Evolutionary conservation across 169 alveolate species (phyloP).

Genomic region (Cryptosporidium parvum): DNA sequence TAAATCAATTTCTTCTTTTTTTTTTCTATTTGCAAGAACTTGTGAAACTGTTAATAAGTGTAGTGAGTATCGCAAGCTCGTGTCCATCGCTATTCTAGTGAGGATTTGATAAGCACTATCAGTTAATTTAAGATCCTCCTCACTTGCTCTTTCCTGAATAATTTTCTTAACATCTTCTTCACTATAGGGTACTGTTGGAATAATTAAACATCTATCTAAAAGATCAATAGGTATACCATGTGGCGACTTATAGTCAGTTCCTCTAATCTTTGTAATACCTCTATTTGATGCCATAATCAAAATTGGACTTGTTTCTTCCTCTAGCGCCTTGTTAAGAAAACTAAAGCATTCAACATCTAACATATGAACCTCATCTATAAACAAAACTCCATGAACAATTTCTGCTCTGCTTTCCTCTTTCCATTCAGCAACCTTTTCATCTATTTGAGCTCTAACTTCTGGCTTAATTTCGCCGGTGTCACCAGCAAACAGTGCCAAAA

Average conservation of each 20-base stretch:
- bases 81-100: conserved; percentile 94
- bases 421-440: conserved; percentile 98
- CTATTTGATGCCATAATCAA: conserved; percentile 99
- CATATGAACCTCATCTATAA: conserved; percentile 99
- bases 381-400: conserved; percentile 96
- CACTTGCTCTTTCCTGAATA: conserved; percentile 95
- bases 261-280: conserved; percentile 97
- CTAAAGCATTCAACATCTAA: conserved; percentile 99
- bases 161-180: conserved; percentile 92
- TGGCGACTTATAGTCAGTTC: conserved; percentile 97
- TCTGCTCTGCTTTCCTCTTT: conserved; percentile 96
- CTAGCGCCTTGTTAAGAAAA: conserved; percentile 97
- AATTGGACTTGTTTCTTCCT: conserved; percentile 96
- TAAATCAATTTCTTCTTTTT: conserved; percentile 92
- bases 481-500: conserved; percentile 98
- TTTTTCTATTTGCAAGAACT: conserved; percentile 90
- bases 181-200: conserved; percentile 95
- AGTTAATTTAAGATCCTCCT: conserved; percentile 98
- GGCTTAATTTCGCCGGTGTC: conserved; percentile 99
- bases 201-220: conserved; percentile 96
- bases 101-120: conserved; percentile 95
- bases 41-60: conserved; percentile 92
- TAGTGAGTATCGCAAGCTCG: conserved; percentile 95
- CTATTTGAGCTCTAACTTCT: conserved; percentile 98
- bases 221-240: conserved; percentile 99